phyloP scores from a whole-genome alignment of 176 grass and related monocot species.

The Secale cereale region DNA sequence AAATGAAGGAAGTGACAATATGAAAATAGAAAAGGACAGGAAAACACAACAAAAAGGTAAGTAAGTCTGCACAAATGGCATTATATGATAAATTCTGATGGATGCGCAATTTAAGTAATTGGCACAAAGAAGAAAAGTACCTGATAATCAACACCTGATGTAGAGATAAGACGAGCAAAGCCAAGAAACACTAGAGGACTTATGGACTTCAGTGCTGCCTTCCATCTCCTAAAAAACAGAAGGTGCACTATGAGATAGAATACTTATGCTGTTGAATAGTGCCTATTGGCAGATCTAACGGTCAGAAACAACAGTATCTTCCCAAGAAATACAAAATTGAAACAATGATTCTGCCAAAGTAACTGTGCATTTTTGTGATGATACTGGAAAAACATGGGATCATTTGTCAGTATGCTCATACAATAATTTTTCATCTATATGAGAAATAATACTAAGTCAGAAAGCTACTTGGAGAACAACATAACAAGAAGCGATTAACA shows the following conservation, averaged over 20 bases:
- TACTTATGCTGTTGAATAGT: background rate
- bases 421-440: background rate
- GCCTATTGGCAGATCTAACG: background rate
- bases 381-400: slow-evolving; percentile 8
- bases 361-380: background rate
- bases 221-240: slow-evolving; percentile 61
- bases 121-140: slow-evolving; percentile 31
- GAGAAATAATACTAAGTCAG: background rate
- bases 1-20: slow-evolving; percentile 2
- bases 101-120: slow-evolving; percentile 27
- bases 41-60: background rate
- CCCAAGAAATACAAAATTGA: background rate
- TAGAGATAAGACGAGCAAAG: slow-evolving; percentile 88
- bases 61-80: slow-evolving; percentile 4
- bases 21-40: background rate
- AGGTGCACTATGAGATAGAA: slow-evolving; percentile 28
- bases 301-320: slow-evolving; percentile 3
- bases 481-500: background rate
- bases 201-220: slow-evolving; percentile 46
- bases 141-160: slow-evolving; percentile 89
- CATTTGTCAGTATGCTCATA: background rate
- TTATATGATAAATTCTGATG: background rate
- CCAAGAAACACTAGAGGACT: slow-evolving; percentile 86
- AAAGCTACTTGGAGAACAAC: background rate
- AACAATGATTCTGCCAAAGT: background rate